Percentiles rank a stretch among this genome's conserved stretches.
Conservation (phyloP, 2,329 filamentous ascomycete species). For the Aspergillus carbonarius region DNA sequence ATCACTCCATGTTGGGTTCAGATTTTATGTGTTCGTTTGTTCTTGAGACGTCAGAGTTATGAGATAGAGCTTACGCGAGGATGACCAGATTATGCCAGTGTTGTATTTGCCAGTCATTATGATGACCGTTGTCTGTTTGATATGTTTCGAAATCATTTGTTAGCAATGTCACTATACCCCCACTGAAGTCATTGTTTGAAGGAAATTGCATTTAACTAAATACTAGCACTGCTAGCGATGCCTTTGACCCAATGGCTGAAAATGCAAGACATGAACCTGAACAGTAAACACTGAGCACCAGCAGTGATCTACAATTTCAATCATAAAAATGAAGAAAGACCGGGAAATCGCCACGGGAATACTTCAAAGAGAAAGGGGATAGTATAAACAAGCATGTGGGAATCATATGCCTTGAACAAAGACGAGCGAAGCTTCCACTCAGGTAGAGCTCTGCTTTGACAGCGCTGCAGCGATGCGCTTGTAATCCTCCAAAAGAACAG, state of each 20-base stretch:
- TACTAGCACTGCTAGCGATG: constrained; percentile 11
- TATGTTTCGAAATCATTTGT: neutral
- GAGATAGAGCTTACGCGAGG: neutral
- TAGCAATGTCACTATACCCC: constrained; percentile 14
- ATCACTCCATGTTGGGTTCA: neutral
- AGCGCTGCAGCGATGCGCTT: constrained; percentile 66
- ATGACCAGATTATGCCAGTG: neutral
- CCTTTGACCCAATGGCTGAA: constrained; percentile 3
- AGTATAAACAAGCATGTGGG: neutral
- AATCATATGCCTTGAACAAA: neutral
- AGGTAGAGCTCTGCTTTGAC: constrained; percentile 45
- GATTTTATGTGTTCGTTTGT: neutral
- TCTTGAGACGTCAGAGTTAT: neutral
- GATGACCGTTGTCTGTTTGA: neutral
- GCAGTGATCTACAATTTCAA: constrained; percentile 14
- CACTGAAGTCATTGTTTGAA: neutral
- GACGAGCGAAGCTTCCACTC: constrained; percentile 14
- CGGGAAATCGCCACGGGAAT: neutral
- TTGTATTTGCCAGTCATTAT: neutral
- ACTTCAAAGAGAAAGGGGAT: neutral
- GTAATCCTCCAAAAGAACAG: constrained; percentile 71
- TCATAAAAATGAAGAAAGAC: neutral
- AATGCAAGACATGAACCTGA: constrained; percentile 1
- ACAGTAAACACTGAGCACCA: constrained; percentile 20
- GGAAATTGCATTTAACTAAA: neutral